Conservation (phyloP, 2,329 filamentous ascomycete genomes). For the Whalleya microplaca region DNA sequence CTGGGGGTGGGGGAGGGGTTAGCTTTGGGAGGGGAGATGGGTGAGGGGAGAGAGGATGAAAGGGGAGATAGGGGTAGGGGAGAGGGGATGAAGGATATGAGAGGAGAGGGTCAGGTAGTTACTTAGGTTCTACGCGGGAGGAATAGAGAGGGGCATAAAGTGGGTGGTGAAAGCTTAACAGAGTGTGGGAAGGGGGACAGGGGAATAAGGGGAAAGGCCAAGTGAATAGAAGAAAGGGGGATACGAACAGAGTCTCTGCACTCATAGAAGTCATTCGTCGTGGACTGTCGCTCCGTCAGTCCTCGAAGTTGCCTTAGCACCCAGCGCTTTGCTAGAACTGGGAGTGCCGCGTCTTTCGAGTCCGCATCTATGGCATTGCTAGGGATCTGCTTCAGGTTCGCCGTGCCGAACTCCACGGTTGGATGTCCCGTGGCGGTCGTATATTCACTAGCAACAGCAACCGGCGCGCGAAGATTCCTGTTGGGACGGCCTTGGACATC, state of each 20-base stretch:
- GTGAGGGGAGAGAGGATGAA: slow-evolving; percentile 1
- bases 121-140: neutral
- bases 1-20: slow-evolving; percentile 22
- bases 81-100: no score
- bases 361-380: slow-evolving; percentile 18
- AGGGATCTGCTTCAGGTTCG: slow-evolving; percentile 32
- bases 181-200: neutral
- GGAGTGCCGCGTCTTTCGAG: slow-evolving; percentile 6
- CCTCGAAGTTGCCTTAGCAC: slow-evolving; percentile 23
- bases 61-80: neutral
- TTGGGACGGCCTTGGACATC: slow-evolving; percentile 13
- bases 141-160: neutral
- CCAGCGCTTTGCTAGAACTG: slow-evolving; percentile 15
- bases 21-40: neutral
- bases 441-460: slow-evolving; percentile 25
- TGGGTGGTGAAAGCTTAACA: neutral
- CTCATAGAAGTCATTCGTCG: slow-evolving; percentile 39
- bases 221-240: neutral
- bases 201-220: neutral
- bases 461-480: slow-evolving; percentile 17
- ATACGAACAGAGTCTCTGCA: slow-evolving; percentile 38
- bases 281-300: slow-evolving; percentile 14
- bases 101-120: neutral
- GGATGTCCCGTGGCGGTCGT: slow-evolving; percentile 25
- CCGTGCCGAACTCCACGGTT: slow-evolving; percentile 25